A percentile compares a stretch with the other conserved stretches of the same genome.
These are phyloP conservation scores for Coemansia sp. DNA, from an alignment of 192 early-diverging fungal species.

Conservation along the genomic window DNA sequence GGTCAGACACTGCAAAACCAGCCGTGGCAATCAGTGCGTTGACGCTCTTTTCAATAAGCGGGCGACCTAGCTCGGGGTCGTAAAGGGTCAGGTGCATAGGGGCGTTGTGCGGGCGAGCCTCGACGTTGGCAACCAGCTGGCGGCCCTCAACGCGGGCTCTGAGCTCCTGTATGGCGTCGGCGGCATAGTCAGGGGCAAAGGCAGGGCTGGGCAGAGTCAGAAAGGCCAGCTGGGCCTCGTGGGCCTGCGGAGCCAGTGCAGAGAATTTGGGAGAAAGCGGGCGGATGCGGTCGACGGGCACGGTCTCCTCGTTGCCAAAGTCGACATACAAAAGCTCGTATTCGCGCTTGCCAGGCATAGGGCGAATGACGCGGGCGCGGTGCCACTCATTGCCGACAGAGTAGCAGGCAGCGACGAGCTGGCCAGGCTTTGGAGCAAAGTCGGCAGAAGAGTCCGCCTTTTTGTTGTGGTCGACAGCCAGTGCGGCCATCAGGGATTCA, in stretches of 20 bases:
- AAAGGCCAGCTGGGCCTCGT: slow-evolving; percentile 83
- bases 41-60: slow-evolving; percentile 61
- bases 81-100: slow-evolving; percentile 65
- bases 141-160: slow-evolving; percentile 62
- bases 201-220: slow-evolving; percentile 56
- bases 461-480: slow-evolving; percentile 61
- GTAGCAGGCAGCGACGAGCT: slow-evolving; percentile 80
- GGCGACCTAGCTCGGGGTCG: slow-evolving; percentile 58
- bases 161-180: slow-evolving; percentile 69
- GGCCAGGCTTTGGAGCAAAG: slow-evolving; percentile 63
- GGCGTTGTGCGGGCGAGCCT: slow-evolving; percentile 56
- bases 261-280: slow-evolving; percentile 74
- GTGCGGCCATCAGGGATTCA: slow-evolving; percentile 80
- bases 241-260: slow-evolving; percentile 67
- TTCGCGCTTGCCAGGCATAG: slow-evolving; percentile 53
- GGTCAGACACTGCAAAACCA: slow-evolving; percentile 59
- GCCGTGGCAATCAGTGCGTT: slow-evolving; percentile 65
- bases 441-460: too few relatives aligned
- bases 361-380: slow-evolving; percentile 75
- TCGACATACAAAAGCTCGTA: slow-evolving; percentile 85
- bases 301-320: slow-evolving; percentile 89
- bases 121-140: slow-evolving; percentile 71
- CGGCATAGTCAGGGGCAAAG: slow-evolving; percentile 70
- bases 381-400: slow-evolving; percentile 88
- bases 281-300: slow-evolving; percentile 68